These are phyloP conservation scores for Aquilaria yunnanensis DNA, from an alignment of 345 rosid species.

Conservation along the genomic window DNA sequence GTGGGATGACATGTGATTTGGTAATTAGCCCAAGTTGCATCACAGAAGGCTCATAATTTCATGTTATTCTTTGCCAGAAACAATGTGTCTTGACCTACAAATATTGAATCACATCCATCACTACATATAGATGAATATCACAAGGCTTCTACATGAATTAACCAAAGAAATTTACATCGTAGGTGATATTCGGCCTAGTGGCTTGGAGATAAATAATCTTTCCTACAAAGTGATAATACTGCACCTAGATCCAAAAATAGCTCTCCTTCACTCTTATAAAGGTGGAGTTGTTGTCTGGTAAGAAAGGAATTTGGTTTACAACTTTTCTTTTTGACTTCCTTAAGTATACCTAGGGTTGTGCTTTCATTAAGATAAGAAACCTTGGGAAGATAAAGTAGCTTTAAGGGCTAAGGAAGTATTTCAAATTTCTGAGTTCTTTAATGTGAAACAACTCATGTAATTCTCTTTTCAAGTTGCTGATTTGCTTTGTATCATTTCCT, in stretches of 20 bases:
- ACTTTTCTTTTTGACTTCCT: neutral
- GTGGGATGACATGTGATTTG: neutral
- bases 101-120: neutral
- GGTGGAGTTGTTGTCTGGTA: neutral
- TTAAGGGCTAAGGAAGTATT: too few species aligned
- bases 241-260: neutral
- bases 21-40: conserved; percentile 5
- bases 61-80: too few species aligned
- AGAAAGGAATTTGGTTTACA: neutral
- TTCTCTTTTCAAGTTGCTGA: too few species aligned
- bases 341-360: conserved; percentile 3
- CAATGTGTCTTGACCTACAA: neutral
- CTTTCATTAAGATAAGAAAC: neutral
- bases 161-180: neutral
- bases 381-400: too few species aligned
- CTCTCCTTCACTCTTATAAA: too few species aligned
- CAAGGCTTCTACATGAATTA: conserved; percentile 1
- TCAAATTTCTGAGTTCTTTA: too few species aligned
- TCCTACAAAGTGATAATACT: neutral
- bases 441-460: too few species aligned
- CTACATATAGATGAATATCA: neutral
- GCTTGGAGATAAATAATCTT: neutral
- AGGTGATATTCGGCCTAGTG: neutral
- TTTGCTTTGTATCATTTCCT: too few species aligned
- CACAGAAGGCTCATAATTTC: neutral